These are phyloP conservation scores for Fusarium decemcellulare DNA, from an alignment of 2,329 filamentous ascomycete species.

Conservation along the genomic window DNA sequence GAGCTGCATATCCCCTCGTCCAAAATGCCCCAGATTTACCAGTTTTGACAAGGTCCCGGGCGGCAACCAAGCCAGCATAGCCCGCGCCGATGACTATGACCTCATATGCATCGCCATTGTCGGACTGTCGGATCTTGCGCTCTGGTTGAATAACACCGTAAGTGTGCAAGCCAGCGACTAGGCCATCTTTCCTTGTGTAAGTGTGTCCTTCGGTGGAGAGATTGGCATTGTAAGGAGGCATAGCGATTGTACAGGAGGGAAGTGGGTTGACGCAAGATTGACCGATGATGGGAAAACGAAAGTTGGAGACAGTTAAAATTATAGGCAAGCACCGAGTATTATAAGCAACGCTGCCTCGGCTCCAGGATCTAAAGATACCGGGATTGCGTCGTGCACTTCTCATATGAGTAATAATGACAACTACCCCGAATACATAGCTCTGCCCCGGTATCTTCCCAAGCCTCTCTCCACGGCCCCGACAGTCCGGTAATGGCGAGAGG, in stretches of 20 bases:
- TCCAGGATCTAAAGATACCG: no score
- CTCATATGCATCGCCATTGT: conserved; percentile 3
- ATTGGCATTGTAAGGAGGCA: conserved; percentile 13
- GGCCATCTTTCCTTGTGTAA: conserved; percentile 14
- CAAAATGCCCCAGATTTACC: background rate
- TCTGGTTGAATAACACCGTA: conserved; percentile 17
- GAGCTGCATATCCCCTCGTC: background rate
- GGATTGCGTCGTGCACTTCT: no score
- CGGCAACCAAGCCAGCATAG: conserved; percentile 11
- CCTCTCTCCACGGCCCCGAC: no score
- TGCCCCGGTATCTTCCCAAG: no score
- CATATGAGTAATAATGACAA: no score
- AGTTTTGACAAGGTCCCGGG: conserved; percentile 17
- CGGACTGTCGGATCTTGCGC: conserved; percentile 9
- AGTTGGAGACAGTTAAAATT: no score
- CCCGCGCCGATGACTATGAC: conserved; percentile 6
- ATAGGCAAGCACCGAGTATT: no score
- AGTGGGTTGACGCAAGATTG: no score
- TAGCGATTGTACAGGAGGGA: background rate
- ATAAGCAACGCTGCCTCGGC: no score
- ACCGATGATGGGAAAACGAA: no score
- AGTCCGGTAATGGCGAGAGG: no score
- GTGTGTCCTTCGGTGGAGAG: conserved; percentile 16
- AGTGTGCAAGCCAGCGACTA: conserved; percentile 10
- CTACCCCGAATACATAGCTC: no score